Conservation (phyloP, 805 yeast genomes). For the Saccharomyces jurei region DNA sequence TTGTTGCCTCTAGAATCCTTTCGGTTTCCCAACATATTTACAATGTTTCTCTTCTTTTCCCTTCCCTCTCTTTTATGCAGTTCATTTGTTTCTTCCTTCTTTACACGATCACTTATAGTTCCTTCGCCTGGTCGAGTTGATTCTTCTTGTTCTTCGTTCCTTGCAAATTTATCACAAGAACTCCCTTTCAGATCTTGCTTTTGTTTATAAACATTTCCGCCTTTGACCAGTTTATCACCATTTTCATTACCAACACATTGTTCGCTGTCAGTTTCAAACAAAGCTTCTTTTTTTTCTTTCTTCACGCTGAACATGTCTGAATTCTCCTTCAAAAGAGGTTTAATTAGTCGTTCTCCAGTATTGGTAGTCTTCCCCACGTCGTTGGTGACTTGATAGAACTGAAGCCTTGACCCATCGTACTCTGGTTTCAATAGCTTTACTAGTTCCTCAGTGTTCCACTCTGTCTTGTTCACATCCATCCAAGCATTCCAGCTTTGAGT, state of each 20-base stretch:
- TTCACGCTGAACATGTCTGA: neutral
- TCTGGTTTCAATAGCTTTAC: slow-evolving; percentile 34
- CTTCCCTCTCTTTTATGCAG: neutral
- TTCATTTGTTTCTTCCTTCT: slow-evolving; percentile 1
- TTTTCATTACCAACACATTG: neutral
- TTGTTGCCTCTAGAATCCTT: neutral
- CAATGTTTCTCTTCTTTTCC: slow-evolving; percentile 1
- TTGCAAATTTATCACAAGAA: neutral
- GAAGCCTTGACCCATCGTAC: slow-evolving; percentile 34
- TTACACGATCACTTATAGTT: neutral
- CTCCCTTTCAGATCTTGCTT: slow-evolving; percentile 3
- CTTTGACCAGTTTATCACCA: neutral
- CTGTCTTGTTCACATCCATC: slow-evolving; percentile 38
- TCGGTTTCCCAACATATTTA: slow-evolving; percentile 2
- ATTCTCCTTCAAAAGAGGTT: slow-evolving; percentile 22
- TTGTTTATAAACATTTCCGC: slow-evolving; percentile 4
- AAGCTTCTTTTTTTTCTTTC: slow-evolving; percentile 1
- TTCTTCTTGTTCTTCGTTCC: neutral
- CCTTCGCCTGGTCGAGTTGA: neutral
- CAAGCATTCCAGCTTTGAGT: slow-evolving; percentile 52
- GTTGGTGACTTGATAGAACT: slow-evolving; percentile 46
- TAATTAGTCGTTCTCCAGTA: slow-evolving; percentile 33
- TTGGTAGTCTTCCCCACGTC: slow-evolving; percentile 57
- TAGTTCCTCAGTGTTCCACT: slow-evolving; percentile 36
- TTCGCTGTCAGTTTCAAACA: neutral